phyloP scores from a whole-genome alignment of 257 asterid genomes.

The Penstemon barbatus region DNA sequence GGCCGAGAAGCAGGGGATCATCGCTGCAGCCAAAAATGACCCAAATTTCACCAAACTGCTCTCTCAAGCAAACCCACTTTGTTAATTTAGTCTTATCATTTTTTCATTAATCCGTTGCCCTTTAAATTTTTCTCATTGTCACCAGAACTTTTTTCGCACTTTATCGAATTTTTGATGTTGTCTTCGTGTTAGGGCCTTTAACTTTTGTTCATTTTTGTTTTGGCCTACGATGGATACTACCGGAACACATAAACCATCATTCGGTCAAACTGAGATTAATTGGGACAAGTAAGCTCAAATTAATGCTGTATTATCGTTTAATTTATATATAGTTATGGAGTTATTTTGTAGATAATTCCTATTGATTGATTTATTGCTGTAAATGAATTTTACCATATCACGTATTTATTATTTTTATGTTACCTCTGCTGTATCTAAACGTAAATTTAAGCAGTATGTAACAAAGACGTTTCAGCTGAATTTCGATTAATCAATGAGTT shows the following conservation, averaged over 20 bases:
- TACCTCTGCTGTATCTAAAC: not conserved
- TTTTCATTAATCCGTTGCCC: not conserved
- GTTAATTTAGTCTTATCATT: too few species aligned
- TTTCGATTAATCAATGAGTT: not conserved
- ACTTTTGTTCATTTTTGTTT: not conserved
- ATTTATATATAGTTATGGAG: too few species aligned
- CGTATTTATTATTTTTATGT: not conserved
- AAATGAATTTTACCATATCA: not conserved
- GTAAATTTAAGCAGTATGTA: too few species aligned
- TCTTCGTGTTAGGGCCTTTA: conserved; percentile 29
- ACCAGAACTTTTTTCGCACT: not conserved
- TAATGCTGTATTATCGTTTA: too few species aligned
- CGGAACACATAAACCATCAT: conserved; percentile 41
- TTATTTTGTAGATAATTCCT: not conserved
- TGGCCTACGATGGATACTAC: conserved; percentile 48
- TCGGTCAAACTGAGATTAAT: conserved; percentile 66
- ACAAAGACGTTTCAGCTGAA: too few species aligned
- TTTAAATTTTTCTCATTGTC: conserved; percentile 6
- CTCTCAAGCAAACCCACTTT: too few species aligned
- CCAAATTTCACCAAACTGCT: conserved; percentile 17
- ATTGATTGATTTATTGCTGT: not conserved
- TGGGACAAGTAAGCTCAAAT: conserved; percentile 75
- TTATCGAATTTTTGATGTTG: not conserved
- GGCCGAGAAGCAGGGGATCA: conserved; percentile 2
- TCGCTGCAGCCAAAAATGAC: conserved; percentile 1